Conservation (phyloP, 2,329 filamentous ascomycete genomes). For the Alternaria brassicae region DNA sequence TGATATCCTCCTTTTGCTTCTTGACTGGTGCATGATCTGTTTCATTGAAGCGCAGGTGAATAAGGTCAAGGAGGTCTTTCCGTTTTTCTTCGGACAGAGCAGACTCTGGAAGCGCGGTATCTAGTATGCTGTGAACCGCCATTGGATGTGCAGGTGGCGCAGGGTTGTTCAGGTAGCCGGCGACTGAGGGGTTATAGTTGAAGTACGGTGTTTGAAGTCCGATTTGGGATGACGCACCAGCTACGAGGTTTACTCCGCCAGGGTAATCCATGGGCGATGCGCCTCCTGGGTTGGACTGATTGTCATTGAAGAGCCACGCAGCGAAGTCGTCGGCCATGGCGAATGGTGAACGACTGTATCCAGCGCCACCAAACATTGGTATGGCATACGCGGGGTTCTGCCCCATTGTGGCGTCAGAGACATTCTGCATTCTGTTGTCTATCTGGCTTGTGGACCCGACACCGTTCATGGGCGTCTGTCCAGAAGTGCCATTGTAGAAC, state of each 20-base stretch:
- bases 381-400: constrained; percentile 67
- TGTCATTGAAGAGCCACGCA: constrained; percentile 80
- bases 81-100: constrained; percentile 88
- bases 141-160: constrained; percentile 77
- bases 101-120: constrained; percentile 79
- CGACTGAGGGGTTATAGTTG: constrained; percentile 58
- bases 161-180: constrained; percentile 57
- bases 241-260: constrained; percentile 45
- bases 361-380: constrained; percentile 86
- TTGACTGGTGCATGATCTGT: constrained; percentile 75
- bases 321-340: constrained; percentile 88
- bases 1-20: constrained; percentile 75
- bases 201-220: constrained; percentile 60
- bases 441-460: constrained; percentile 48
- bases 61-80: constrained; percentile 80
- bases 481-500: constrained; percentile 46
- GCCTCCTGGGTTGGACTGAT: constrained; percentile 54
- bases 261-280: constrained; percentile 50
- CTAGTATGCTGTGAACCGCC: constrained; percentile 85
- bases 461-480: constrained; percentile 48
- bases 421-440: constrained; percentile 44
- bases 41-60: constrained; percentile 82
- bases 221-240: constrained; percentile 49
- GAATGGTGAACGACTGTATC: constrained; percentile 84
- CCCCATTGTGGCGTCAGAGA: constrained; percentile 52